phyloP scores from a whole-genome alignment of 495 filamentous ascomycete species.

The Massariosphaeria phaeospora region DNA sequence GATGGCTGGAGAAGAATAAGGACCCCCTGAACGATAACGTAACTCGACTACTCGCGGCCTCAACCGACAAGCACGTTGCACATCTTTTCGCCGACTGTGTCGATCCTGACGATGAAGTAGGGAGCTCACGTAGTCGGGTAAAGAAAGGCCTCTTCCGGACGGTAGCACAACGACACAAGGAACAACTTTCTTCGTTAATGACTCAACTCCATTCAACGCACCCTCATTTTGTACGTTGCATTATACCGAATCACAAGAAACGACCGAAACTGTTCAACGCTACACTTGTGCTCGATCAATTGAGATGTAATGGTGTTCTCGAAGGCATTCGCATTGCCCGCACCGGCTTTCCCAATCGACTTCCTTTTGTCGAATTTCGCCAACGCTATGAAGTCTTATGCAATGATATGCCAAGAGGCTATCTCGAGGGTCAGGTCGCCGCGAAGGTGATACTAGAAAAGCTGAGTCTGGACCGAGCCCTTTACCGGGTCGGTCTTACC shows the following conservation, averaged over 20 bases:
- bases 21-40: conserved; percentile 97
- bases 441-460: conserved; percentile 85
- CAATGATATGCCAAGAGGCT: conserved; percentile 79
- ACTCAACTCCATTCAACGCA: conserved; percentile 91
- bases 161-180: conserved; percentile 95
- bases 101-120: conserved; percentile 63
- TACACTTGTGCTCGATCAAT: conserved; percentile 85
- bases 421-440: conserved; percentile 81
- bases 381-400: conserved; percentile 97
- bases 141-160: conserved; percentile 98
- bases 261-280: conserved; percentile 88
- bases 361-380: conserved; percentile 89
- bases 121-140: conserved; percentile 69
- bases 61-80: conserved; percentile 75
- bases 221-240: conserved; percentile 97
- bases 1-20: conserved; percentile 99
- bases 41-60: conserved; percentile 77
- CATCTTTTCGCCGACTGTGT: conserved; percentile 83
- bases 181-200: conserved; percentile 93
- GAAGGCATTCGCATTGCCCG: conserved; percentile 97
- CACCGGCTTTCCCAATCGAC: conserved; percentile 95
- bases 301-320: conserved; percentile 96
- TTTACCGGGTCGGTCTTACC: conserved; percentile 90
- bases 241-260: conserved; percentile 98
- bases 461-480: conserved; percentile 72